phyloP scores from a whole-genome alignment of 2,329 filamentous ascomycete species.

The Alternaria rosae region DNA sequence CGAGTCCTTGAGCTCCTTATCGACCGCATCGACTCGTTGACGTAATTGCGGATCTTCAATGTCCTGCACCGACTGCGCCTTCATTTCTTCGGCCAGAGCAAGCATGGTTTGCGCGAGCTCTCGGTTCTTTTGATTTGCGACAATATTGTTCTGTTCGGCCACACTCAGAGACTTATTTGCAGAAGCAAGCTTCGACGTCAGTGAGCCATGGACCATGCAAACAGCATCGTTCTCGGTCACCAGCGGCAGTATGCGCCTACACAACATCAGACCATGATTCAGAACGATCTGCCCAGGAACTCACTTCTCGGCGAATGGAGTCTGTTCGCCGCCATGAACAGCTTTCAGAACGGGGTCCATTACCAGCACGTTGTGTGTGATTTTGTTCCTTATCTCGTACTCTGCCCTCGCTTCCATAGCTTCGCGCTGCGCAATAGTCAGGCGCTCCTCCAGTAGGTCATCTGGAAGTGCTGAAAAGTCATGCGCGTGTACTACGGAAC shows the following conservation, averaged over 20 bases:
- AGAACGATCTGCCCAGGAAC: constrained; percentile 6
- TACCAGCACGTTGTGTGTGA: constrained; percentile 72
- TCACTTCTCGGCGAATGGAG: constrained; percentile 73
- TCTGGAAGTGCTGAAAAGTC: constrained; percentile 53
- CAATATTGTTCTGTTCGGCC: constrained; percentile 66
- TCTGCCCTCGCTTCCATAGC: constrained; percentile 74
- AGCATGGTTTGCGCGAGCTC: constrained; percentile 69
- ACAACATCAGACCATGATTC: constrained; percentile 14
- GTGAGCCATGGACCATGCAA: constrained; percentile 68
- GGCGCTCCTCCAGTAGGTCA: constrained; percentile 61
- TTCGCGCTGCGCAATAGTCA: constrained; percentile 66
- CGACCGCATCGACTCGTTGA: constrained; percentile 65
- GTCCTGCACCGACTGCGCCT: constrained; percentile 62
- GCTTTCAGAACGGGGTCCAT: constrained; percentile 80
- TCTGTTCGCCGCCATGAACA: constrained; percentile 71
- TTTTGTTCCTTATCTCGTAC: constrained; percentile 73
- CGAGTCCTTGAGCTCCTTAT: constrained; percentile 67
- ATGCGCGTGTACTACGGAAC: constrained; percentile 31
- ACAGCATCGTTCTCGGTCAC: constrained; percentile 72
- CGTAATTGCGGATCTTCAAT: constrained; percentile 61
- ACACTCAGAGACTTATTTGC: constrained; percentile 62
- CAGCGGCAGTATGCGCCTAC: constrained; percentile 71
- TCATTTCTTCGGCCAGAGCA: constrained; percentile 65
- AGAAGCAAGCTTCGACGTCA: constrained; percentile 62
- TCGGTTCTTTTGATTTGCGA: constrained; percentile 66